Conservation (phyloP, 1,139 yeast genomes). For the Pneumocystis oryctolagi region DNA sequence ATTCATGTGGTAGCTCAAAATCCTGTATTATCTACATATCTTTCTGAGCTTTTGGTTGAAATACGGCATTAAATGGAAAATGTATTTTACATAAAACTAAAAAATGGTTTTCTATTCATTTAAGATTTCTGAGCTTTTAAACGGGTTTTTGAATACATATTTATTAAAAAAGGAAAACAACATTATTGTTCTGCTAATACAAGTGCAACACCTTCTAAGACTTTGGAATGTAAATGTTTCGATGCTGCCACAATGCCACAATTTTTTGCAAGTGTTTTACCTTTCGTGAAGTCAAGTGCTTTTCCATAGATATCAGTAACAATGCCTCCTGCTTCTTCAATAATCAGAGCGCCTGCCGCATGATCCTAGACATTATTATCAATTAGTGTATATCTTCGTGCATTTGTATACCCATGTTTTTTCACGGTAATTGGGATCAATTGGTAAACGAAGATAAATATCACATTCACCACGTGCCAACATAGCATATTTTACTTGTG, state of each 20-base stretch:
- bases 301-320: slow-evolving; percentile 74
- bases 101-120: too few relatives aligned
- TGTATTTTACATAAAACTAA: too few relatives aligned
- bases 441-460: slow-evolving; percentile 75
- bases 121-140: not conserved
- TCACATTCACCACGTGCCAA: slow-evolving; percentile 87
- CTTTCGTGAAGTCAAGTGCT: slow-evolving; percentile 66
- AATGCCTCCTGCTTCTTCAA: slow-evolving; percentile 79
- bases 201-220: slow-evolving; percentile 42
- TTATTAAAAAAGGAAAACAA: slow-evolving; percentile 10
- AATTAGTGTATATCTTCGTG: not conserved
- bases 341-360: slow-evolving; percentile 82
- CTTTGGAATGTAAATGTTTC: slow-evolving; percentile 42
- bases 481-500: slow-evolving; percentile 90
- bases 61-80: not conserved
- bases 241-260: slow-evolving; percentile 91
- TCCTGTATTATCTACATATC: not conserved
- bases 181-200: slow-evolving; percentile 19
- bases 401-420: slow-evolving; percentile 60
- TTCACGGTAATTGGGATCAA: slow-evolving; percentile 60
- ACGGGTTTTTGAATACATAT: not conserved
- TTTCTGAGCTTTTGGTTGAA: not conserved
- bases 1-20: not conserved
- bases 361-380: slow-evolving; percentile 40
- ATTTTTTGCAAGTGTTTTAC: slow-evolving; percentile 54